phyloP scores from a whole-genome alignment of 2,329 filamentous ascomycete species.

The Hypoxylon sp. region DNA sequence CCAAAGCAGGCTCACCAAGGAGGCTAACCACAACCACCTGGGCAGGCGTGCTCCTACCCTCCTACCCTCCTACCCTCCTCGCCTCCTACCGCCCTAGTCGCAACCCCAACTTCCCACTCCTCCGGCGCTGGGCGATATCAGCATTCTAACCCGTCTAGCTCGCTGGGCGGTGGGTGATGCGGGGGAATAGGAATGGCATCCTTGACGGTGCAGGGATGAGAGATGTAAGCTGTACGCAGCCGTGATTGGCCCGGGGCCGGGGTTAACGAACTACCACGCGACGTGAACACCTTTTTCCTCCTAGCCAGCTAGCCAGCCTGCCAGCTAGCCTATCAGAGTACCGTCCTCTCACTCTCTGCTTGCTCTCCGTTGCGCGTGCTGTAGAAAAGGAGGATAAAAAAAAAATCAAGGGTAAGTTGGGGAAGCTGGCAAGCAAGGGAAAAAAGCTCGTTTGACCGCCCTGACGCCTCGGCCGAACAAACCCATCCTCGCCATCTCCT shows the following conservation, averaged over 20 bases:
- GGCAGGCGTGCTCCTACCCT: too few species aligned
- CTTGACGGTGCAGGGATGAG: constrained; percentile 20
- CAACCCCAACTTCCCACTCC: constrained; percentile 21
- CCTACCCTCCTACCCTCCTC: too few species aligned
- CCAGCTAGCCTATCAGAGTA: constrained; percentile 1
- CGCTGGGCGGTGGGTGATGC: constrained; percentile 26
- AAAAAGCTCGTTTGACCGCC: too few species aligned
- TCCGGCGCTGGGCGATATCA: too few species aligned
- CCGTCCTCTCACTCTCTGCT: background rate
- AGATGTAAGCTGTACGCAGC: constrained; percentile 4
- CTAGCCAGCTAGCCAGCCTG: too few species aligned
- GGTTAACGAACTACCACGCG: constrained; percentile 9
- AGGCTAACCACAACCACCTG: too few species aligned
- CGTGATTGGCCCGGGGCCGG: constrained; percentile 14
- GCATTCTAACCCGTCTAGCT: constrained; percentile 21
- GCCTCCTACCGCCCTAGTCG: background rate
- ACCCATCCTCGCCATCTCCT: too few species aligned
- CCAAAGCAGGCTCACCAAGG: too few species aligned
- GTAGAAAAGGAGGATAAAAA: background rate
- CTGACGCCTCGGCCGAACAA: background rate
- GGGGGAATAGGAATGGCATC: constrained; percentile 32
- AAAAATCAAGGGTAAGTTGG: too few species aligned
- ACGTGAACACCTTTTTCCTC: constrained; percentile 10
- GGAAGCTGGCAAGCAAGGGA: background rate
- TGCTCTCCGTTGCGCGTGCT: background rate